Base-by-base conservation (phyloP, 2,329 filamentous ascomycete species). In the Aspergillus sergii region DNA sequence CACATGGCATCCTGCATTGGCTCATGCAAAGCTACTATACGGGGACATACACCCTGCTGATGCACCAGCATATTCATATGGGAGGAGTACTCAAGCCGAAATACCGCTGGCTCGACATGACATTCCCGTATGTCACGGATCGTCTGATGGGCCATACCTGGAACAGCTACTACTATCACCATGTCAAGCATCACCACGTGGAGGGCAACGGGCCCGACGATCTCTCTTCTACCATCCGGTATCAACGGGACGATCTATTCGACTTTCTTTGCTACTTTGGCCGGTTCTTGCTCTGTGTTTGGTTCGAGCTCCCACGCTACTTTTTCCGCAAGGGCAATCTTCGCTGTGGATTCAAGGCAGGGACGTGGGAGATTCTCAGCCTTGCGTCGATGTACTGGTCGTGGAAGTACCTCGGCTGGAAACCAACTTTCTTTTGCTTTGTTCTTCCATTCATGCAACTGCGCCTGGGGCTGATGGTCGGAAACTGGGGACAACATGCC, bases 101-200 rank as follows among this genome's bases (percentile, higher is more conserved):
- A 9, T 86, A 84, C 59, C 78, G 79, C 39, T 71, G 84, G 34
- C 76, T 94, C 63, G 91, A 94, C 71, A 73, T 77, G 7, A 58
- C 83, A 1, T 94, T 93, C 69, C 91, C 91, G 0, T 94, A 93
- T 73, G 76, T 94, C 46, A 81, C 87, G 12, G 90, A 93, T 68
- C 91, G 91, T 0, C 78, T 94, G 61, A 90, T 93, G 86, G 91
- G 91, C 12, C 91, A 94, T 72, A 93, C 91, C 0, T 93, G 91
- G 90, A 92, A 94, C 78, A 89, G 89, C 2, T 94, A 94, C 79
- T 94, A 86, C 75, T 94, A 93, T 73, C 91, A 94, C 73, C 91
- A 94, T 71, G 90, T 94, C 73, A 94, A 94, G 81, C 91, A 93
- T 72, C 91, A 94, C 73, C 91, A 94, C 68, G 88, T 94, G 60